Percentiles rank a stretch among this genome's conserved stretches.
Evolutionary conservation across 345 rosid genomes (phyloP).

Genomic region (Dimocarpus longan): DNA sequence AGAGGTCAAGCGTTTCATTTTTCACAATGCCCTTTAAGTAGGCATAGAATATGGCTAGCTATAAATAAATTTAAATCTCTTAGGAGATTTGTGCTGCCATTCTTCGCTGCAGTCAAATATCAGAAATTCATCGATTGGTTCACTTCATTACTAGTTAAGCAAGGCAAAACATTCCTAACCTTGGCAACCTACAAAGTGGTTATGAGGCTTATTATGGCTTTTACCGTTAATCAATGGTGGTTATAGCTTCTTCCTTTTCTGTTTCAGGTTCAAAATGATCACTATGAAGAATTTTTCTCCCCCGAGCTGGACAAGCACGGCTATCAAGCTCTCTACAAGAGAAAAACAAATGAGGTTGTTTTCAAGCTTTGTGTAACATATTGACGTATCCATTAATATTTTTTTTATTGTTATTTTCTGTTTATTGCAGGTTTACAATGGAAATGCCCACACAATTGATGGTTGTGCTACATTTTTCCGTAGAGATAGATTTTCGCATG

Average conservation of each 20-base stretch:
- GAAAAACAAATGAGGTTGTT: conserved; percentile 86
- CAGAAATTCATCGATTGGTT: background rate
- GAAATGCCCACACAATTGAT: conserved; percentile 62
- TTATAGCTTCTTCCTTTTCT: conserved; percentile 11
- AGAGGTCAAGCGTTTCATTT: background rate
- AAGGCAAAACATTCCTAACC: background rate
- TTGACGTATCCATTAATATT: background rate
- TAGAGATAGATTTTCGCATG: conserved; percentile 94
- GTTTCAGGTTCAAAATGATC: conserved; percentile 91
- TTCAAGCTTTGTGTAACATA: background rate
- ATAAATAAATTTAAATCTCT: background rate
- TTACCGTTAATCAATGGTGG: background rate
- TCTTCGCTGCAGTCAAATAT: background rate
- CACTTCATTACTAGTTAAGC: background rate
- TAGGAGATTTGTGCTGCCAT: background rate
- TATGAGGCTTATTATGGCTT: background rate
- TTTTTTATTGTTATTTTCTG: background rate
- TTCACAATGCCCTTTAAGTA: background rate
- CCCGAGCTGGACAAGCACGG: conserved; percentile 98
- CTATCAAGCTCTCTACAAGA: conserved; percentile 84
- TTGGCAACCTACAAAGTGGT: background rate
- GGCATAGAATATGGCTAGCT: background rate
- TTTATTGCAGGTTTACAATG: conserved; percentile 65
- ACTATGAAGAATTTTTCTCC: conserved; percentile 82
- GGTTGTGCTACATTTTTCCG: conserved; percentile 98